Evolutionary conservation across 805 yeast species (phyloP).

Genomic region (Aciculoconidium aculeatum): DNA sequence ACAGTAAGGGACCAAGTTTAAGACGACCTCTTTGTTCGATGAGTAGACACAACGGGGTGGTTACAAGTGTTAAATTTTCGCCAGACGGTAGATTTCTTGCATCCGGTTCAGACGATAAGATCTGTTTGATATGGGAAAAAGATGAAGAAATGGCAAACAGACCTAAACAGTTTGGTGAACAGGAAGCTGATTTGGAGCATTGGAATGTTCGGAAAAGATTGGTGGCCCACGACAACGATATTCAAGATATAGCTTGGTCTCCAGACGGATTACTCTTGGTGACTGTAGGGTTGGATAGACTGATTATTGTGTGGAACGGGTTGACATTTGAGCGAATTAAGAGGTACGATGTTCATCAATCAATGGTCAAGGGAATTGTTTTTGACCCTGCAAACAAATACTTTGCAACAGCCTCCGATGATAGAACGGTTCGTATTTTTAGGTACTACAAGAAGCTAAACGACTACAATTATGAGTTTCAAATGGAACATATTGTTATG

Average conservation of each 20-base stretch:
- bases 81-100: constrained; percentile 91
- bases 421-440: constrained; percentile 82
- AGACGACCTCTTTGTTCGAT: constrained; percentile 72
- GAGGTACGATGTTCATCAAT: constrained; percentile 86
- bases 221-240: constrained; percentile 96
- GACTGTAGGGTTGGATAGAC: constrained; percentile 90
- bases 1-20: constrained; percentile 10
- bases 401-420: constrained; percentile 96
- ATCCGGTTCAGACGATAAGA: constrained; percentile 92
- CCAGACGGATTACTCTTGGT: constrained; percentile 89
- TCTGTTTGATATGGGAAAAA: constrained; percentile 85
- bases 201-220: constrained; percentile 92
- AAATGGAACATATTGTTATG: constrained; percentile 74
- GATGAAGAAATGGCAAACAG: constrained; percentile 62
- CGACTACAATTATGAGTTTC: constrained; percentile 67
- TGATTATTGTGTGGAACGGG: constrained; percentile 92
- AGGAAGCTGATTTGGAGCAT: constrained; percentile 72
- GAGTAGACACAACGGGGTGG: constrained; percentile 96
- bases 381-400: constrained; percentile 98
- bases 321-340: constrained; percentile 84
- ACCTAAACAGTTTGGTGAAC: constrained; percentile 61
- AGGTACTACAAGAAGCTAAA: constrained; percentile 65
- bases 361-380: constrained; percentile 93
- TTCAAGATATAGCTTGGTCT: constrained; percentile 97
- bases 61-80: constrained; percentile 86